Evolutionary conservation across 306 rosid species (phyloP).

Genomic region (Inga oerstediana): DNA sequence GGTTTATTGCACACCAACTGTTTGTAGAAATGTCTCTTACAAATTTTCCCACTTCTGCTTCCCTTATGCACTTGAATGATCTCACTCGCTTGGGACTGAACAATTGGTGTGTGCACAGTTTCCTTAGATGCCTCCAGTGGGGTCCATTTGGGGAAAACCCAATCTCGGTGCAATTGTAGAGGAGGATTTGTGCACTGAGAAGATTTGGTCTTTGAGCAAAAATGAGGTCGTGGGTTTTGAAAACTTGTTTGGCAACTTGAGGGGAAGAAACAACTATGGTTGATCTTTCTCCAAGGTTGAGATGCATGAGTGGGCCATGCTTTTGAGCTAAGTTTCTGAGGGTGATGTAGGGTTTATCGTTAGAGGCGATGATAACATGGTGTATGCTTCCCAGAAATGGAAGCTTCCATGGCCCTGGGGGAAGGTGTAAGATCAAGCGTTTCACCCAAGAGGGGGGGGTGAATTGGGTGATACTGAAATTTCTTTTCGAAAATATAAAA

Average conservation of each 20-base stretch:
- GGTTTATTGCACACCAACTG: not conserved
- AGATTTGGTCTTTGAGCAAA: constrained; percentile 23
- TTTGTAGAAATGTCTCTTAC: constrained; percentile 7
- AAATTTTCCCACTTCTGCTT: constrained; percentile 23
- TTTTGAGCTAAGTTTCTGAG: constrained; percentile 10
- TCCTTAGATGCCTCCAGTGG: constrained; percentile 32
- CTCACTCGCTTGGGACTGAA: constrained; percentile 11
- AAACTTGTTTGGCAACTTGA: constrained; percentile 34
- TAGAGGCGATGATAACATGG: constrained; percentile 11
- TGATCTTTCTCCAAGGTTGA: constrained; percentile 33
- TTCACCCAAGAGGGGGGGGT: no score
- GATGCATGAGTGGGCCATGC: constrained; percentile 35
- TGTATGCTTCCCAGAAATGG: constrained; percentile 40
- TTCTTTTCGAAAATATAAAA: no score
- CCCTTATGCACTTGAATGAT: not conserved
- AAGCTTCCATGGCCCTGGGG: constrained; percentile 33
- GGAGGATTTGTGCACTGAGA: not conserved
- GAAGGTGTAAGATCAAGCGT: no score
- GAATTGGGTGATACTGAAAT: no score
- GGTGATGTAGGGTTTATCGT: not conserved
- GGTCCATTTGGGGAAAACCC: constrained; percentile 7
- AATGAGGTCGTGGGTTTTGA: constrained; percentile 31
- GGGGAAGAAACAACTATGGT: constrained; percentile 37
- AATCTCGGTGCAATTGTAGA: not conserved
- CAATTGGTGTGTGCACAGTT: constrained; percentile 16